These are phyloP conservation scores for Triangularia verruculosa DNA, from an alignment of 2,329 filamentous ascomycete species.

Conservation along the genomic window DNA sequence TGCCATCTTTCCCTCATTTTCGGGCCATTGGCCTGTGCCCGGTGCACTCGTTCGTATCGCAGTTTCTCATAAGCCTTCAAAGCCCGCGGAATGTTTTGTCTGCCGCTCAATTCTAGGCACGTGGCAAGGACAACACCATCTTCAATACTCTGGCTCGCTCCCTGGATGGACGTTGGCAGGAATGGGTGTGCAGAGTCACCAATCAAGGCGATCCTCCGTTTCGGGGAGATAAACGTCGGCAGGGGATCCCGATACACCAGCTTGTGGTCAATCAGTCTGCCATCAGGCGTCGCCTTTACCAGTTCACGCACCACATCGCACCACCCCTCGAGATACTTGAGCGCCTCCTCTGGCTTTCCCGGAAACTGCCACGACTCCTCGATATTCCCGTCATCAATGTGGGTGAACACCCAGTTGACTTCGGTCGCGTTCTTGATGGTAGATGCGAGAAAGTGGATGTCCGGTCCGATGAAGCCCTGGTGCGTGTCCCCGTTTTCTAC, in stretches of 20 bases:
- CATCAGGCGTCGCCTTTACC: conserved; percentile 32
- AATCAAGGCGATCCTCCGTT: conserved; percentile 37
- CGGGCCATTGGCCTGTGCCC: conserved; percentile 34
- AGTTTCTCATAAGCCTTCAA: conserved; percentile 33
- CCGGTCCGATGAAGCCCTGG: conserved; percentile 49
- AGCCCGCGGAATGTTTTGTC: conserved; percentile 26
- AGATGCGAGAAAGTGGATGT: conserved; percentile 52
- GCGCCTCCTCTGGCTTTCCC: conserved; percentile 42
- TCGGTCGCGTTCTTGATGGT: conserved; percentile 50
- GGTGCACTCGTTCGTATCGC: conserved; percentile 32
- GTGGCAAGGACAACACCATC: conserved; percentile 40
- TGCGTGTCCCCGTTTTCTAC: conserved; percentile 49
- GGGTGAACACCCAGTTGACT: conserved; percentile 53
- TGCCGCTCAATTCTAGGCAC: conserved; percentile 30
- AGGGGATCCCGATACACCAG: conserved; percentile 33
- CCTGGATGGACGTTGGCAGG: conserved; percentile 40
- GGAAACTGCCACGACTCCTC: conserved; percentile 47
- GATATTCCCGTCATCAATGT: conserved; percentile 44
- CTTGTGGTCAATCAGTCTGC: conserved; percentile 29
- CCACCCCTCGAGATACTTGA: conserved; percentile 41
- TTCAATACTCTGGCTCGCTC: conserved; percentile 41
- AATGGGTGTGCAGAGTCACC: conserved; percentile 43
- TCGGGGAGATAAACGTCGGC: conserved; percentile 35
- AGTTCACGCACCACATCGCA: conserved; percentile 41
- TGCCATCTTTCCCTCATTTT: conserved; percentile 34